Evolutionary conservation across 2,329 filamentous ascomycete species (phyloP).

Genomic region (Trichoderma sp.): DNA sequence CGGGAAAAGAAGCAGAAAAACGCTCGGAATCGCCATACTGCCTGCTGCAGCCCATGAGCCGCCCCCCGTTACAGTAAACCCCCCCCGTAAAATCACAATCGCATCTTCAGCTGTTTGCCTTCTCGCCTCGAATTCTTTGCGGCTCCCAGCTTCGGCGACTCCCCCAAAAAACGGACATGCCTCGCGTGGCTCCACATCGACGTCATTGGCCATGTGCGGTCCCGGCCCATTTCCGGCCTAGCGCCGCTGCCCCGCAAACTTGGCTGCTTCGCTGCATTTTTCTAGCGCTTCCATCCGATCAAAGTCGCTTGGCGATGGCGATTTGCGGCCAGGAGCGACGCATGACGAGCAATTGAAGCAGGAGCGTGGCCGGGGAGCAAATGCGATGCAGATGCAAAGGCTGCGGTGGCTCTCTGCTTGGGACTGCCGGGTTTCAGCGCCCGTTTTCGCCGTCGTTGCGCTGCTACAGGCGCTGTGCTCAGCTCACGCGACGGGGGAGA

Average conservation of each 20-base stretch:
- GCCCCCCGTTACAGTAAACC: neutral
- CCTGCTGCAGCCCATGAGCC: neutral
- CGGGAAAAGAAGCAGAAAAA: neutral
- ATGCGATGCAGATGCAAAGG: rapidly evolving
- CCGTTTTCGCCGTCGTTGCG: neutral
- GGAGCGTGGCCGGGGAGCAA: neutral
- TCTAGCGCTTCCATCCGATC: constrained; percentile 17
- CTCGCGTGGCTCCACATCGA: constrained; percentile 5
- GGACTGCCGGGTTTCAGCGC: neutral
- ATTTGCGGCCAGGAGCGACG: neutral
- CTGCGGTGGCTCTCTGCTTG: neutral
- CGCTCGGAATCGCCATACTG: neutral
- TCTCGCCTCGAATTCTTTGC: neutral
- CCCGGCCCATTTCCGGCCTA: neutral
- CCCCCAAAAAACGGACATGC: neutral
- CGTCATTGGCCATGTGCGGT: constrained; percentile 14
- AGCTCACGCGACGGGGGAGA: constrained; percentile 13
- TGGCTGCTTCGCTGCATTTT: constrained; percentile 18
- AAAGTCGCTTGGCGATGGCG: constrained; percentile 4
- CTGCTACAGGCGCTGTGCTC: neutral
- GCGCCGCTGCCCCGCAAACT: constrained; percentile 16
- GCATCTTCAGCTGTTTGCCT: neutral
- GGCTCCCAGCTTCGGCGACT: too few species aligned
- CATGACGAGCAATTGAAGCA: neutral
- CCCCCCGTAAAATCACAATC: neutral